Evolutionary conservation across 768 basidiomycete species (phyloP).

Genomic region (Russula compacta): DNA sequence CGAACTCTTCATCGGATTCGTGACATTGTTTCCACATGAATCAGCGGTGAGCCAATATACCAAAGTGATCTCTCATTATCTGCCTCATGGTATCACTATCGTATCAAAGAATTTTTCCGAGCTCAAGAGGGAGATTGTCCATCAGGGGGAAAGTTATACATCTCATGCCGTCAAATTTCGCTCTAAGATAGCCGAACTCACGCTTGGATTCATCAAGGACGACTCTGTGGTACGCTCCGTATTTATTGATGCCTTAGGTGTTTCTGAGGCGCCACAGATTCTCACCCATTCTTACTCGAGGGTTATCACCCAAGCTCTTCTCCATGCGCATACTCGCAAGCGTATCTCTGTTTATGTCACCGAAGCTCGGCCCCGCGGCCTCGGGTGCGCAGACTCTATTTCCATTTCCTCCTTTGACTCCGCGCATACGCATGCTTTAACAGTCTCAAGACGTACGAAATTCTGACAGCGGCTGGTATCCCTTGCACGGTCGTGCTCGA

Average conservation of each 20-base stretch:
- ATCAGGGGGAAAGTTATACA: constrained; percentile 71
- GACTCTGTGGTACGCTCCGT: constrained; percentile 62
- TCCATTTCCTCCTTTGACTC: constrained; percentile 8
- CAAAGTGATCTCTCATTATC: constrained; percentile 15
- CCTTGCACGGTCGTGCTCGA: constrained; percentile 93
- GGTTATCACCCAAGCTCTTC: constrained; percentile 87
- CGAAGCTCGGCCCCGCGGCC: constrained; percentile 83
- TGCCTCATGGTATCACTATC: constrained; percentile 5
- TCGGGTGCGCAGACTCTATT: constrained; percentile 49
- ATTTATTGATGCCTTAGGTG: constrained; percentile 13
- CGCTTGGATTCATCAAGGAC: constrained; percentile 91
- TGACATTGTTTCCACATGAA: constrained; percentile 76
- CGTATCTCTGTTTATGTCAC: constrained; percentile 97
- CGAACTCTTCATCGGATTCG: constrained; percentile 84
- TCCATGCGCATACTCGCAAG: constrained; percentile 85
- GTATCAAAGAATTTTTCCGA: constrained; percentile 63
- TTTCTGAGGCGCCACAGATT: constrained; percentile 46
- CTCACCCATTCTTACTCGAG: constrained; percentile 95
- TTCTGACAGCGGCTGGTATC: constrained; percentile 80
- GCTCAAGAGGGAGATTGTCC: constrained; percentile 74
- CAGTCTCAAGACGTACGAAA: constrained; percentile 87
- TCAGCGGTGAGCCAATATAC: constrained; percentile 48
- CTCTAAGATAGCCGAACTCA: constrained; percentile 78
- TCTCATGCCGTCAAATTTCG: constrained; percentile 77
- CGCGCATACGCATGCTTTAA: constrained; percentile 7